These are phyloP conservation scores for Penicillium sp. DNA, from an alignment of 2,329 filamentous ascomycete species.

Conservation along the genomic window DNA sequence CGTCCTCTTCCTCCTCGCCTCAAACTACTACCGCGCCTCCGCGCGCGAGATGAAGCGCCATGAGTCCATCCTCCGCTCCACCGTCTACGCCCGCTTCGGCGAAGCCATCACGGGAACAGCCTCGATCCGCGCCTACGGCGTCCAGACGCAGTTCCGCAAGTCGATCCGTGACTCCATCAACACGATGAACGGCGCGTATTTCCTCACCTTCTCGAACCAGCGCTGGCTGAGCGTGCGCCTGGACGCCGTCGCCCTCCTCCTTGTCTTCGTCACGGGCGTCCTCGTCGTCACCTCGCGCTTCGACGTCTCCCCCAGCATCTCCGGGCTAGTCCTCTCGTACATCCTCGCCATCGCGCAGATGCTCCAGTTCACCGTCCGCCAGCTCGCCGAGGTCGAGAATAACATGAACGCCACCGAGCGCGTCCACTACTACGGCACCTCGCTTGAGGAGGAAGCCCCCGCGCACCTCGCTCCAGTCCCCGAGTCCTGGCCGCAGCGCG, in stretches of 20 bases:
- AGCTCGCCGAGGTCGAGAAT: conserved; percentile 94
- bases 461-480: conserved; percentile 74
- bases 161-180: conserved; percentile 78
- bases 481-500: conserved; percentile 81
- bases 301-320: conserved; percentile 80
- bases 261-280: conserved; percentile 88
- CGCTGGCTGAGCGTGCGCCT: conserved; percentile 87
- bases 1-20: conserved; percentile 77
- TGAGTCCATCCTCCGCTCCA: conserved; percentile 84
- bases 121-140: conserved; percentile 86
- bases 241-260: conserved; percentile 78
- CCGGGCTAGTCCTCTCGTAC: conserved; percentile 87
- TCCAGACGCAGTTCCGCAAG: conserved; percentile 73
- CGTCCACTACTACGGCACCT: conserved; percentile 83
- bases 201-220: conserved; percentile 93
- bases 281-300: conserved; percentile 92
- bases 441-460: conserved; percentile 88
- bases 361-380: conserved; percentile 93
- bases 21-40: conserved; percentile 86
- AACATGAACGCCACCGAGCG: conserved; percentile 97
- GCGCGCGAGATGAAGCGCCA: conserved; percentile 94
- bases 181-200: conserved; percentile 93
- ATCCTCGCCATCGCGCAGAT: conserved; percentile 92
- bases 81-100: conserved; percentile 87
- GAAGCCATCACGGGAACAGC: conserved; percentile 79